Evolutionary conservation across 768 basidiomycete genomes (phyloP), one percentile per base, ranked within the genome.

Genomic region (Agrocybe chaxingu): DNA sequence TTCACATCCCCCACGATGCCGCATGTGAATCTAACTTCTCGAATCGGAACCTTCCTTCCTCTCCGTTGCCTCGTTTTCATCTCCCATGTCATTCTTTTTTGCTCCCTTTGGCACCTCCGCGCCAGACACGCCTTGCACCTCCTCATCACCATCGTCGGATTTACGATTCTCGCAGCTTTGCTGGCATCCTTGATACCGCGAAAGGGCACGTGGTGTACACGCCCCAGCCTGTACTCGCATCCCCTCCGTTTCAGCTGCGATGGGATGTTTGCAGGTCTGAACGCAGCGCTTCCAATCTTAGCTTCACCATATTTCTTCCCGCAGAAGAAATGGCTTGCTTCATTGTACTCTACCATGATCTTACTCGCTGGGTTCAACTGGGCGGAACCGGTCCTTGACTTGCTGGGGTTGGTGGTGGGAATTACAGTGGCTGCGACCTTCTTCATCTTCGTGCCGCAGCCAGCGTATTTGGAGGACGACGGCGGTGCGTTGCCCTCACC

Each of bases 231-330:
- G 24, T 24, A 24, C 24, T 24, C 24, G 24, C 24, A 24, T 24
- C 24, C 24, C 24, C 24, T 24, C 29, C 7, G 13, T 30, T 8
- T 50, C 7, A 44, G 41, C 42, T 50, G 44, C 29, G 8, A 9
- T 30, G 42, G 32, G 2, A 11, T 50, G 5, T 50, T 50, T 11
- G 42, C 48, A 45, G 48, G 48, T 19, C n/a, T 50, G 2, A 50
- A 50, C 34, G 44, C 48, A 24, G 48, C 41, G 3, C 19, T 50
- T 36, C 48, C 42, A 8, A 24, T 50, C 8, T 24, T 44, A 10
- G 36, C 30, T 29, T 18, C 44, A 11, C 35, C 11, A 0, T 50
- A 34, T 40, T 50, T 42, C 48, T 50, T 50, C 41, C 42, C 48
- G 41, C 48, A 50, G 31, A 40, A 41, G 2, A 50, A 34, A 4